Percentiles rank a stretch among this genome's conserved stretches.
Evolutionary conservation across 1,284 basidiomycete species (phyloP).

Genomic region (Neolentinus lepideus): DNA sequence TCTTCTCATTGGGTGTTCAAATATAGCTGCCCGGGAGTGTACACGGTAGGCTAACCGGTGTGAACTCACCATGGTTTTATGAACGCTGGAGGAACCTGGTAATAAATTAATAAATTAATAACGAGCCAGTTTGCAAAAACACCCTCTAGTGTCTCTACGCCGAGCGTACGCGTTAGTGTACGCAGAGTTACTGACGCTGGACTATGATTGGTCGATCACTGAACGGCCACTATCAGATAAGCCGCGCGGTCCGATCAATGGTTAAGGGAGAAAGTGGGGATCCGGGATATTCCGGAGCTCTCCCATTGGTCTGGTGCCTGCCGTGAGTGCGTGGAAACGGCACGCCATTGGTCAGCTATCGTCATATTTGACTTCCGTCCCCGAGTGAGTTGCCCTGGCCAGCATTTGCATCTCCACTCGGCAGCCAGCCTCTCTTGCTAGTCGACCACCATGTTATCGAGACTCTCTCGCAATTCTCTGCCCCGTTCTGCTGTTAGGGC

Average conservation of each 20-base stretch:
- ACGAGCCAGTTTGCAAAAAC: too few relatives aligned
- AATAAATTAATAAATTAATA: too few relatives aligned
- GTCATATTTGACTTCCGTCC: not conserved
- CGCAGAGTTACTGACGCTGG: not conserved
- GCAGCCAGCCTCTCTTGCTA: not conserved
- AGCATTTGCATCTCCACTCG: not conserved
- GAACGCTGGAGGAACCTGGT: too few relatives aligned
- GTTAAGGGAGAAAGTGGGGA: not conserved
- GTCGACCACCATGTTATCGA: slow-evolving; percentile 44
- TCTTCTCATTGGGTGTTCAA: too few relatives aligned
- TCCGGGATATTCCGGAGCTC: not conserved
- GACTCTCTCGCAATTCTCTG: slow-evolving; percentile 38
- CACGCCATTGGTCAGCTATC: not conserved
- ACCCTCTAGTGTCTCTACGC: too few relatives aligned
- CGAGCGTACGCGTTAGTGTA: too few relatives aligned
- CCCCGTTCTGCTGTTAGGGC: slow-evolving; percentile 22
- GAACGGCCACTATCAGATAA: slow-evolving; percentile 4
- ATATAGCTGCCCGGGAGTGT: too few relatives aligned
- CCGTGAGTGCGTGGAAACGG: not conserved
- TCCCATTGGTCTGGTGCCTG: not conserved
- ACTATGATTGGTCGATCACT: not conserved
- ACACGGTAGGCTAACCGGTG: too few relatives aligned
- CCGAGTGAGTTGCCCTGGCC: not conserved
- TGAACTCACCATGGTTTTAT: too few relatives aligned
- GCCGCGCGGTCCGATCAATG: not conserved